Evolutionary conservation across 1,284 basidiomycete genomes (phyloP).

Genomic region (Puccinia triticina): DNA sequence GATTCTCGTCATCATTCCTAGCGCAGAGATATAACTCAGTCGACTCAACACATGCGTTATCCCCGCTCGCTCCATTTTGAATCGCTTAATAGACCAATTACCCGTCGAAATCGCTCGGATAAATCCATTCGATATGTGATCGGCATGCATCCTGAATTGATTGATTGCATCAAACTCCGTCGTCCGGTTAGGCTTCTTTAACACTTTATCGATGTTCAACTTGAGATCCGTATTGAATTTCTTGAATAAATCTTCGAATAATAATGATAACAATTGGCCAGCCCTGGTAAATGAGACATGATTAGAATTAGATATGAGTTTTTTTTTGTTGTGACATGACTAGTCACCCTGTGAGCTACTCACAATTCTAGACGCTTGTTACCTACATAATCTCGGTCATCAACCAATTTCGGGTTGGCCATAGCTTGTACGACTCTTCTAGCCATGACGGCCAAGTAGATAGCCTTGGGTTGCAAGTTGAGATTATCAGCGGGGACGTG

Average conservation of each 20-base stretch:
- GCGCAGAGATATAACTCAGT: conserved; percentile 91
- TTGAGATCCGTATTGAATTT: conserved; percentile 98
- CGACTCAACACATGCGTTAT: conserved; percentile 97
- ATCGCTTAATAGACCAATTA: conserved; percentile 98
- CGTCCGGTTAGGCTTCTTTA: conserved; percentile 94
- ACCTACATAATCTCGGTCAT: conserved; percentile 98
- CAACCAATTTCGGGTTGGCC: conserved; percentile 94
- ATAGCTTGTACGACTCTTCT: conserved; percentile 93
- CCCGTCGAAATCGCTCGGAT: conserved; percentile 98
- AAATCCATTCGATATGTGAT: conserved; percentile 94
- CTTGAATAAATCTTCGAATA: conserved; percentile 99
- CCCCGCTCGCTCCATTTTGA: conserved; percentile 99
- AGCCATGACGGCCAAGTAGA: conserved; percentile 98
- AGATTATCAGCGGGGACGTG: conserved; percentile 90
- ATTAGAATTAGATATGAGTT: conserved; percentile 81
- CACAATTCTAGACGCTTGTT: conserved; percentile 98
- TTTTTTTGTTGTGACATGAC: not conserved
- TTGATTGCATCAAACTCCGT: conserved; percentile 94
- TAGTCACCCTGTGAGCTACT: conserved; percentile 58
- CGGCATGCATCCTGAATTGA: conserved; percentile 79
- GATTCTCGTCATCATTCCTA: conserved; percentile 99
- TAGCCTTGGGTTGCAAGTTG: conserved; percentile 91
- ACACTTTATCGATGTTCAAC: conserved; percentile 92
- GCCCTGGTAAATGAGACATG: conserved; percentile 86
- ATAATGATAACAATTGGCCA: conserved; percentile 88